Evolutionary conservation across 148 eudicot species (phyloP), one percentile per base, ranked within the genome.

Genomic region (Camellia granthamiana): DNA sequence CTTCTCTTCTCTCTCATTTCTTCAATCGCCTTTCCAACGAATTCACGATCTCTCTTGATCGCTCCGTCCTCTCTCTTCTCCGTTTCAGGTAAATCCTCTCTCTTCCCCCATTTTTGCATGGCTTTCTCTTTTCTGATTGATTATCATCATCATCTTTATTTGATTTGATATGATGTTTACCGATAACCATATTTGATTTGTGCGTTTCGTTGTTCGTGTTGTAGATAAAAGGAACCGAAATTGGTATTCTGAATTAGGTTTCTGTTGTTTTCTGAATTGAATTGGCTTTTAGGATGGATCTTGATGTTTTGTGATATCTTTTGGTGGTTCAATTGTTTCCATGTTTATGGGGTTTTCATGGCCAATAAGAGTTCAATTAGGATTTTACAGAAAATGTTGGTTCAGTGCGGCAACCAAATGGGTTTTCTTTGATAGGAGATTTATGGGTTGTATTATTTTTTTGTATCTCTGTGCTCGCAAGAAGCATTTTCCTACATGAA

Each of bases 61-160:
- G 69, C 10, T 62, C 74, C 30, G 64, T 66, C 79, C 47, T 73
- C 72, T 79, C 73, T 79, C 69, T 74, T 66, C 18, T 13, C 70
- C 54, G 56, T 73, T 6, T 47, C 85, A 75, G 88, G 88, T 89
- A 56, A 69, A 80, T 19, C 66, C 19, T 44, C n/a, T 70, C 56
- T 74, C 56, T 46, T 60, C 73, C 60, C 71, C 69, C 68, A 56
- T 56, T n/a, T 56, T 7, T n/a, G 11, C 44, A n/a, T 70, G 11
- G 11, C 7, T 46, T 4, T 60, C 42, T 3, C 3, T 12, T 60
- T 41, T 66, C 10, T n/a, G 46, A 13, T 62, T 62, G 66, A 2
- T n/a, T 18, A 14, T 30, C 6, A 1, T 42, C n/a, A 49, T 6
- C 3, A 7, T 65, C 75, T n/a, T 44, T 71, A 7, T 21, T 69